Evolutionary conservation across 2,329 filamentous ascomycete species (phyloP).

Genomic region (Purpureocillium lavendulum): DNA sequence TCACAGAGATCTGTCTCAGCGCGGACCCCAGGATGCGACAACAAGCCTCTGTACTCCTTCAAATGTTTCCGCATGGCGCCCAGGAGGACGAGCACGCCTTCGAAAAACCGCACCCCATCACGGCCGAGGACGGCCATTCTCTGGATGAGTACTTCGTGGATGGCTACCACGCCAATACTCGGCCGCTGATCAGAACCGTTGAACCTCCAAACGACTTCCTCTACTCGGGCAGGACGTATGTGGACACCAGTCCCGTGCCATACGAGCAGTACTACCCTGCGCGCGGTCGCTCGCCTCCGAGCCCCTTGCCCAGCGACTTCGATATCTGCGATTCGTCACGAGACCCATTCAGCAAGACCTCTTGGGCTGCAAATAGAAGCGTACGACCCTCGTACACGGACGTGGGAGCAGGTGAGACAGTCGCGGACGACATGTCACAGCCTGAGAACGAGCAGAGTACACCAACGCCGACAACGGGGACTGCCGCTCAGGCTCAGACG

Average conservation of each 20-base stretch:
- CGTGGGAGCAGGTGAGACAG: conserved; percentile 13
- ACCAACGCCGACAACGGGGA: conserved; percentile 6
- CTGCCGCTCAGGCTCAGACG: not conserved
- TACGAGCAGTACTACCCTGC: conserved; percentile 37
- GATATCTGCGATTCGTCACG: conserved; percentile 24
- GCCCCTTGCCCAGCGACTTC: conserved; percentile 36
- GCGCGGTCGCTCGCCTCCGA: conserved; percentile 46
- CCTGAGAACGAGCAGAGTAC: conserved; percentile 3
- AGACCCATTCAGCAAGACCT: conserved; percentile 18
- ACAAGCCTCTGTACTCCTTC: conserved; percentile 64
- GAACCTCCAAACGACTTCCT: conserved; percentile 36
- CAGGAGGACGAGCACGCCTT: conserved; percentile 11
- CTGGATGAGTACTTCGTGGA: conserved; percentile 30
- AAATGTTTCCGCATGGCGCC: conserved; percentile 49
- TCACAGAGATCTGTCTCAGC: conserved; percentile 71
- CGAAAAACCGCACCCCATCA: conserved; percentile 21
- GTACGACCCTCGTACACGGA: conserved; percentile 32
- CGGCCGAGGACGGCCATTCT: conserved; percentile 30
- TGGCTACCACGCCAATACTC: conserved; percentile 21
- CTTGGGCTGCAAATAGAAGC: conserved; percentile 28
- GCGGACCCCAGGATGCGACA: conserved; percentile 63
- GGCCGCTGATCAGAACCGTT: conserved; percentile 29
- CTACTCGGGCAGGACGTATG: conserved; percentile 28
- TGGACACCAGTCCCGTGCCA: conserved; percentile 23
- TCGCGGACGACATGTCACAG: conserved; percentile 6